phyloP scores from a whole-genome alignment of 805 yeast genomes.

The Ogataea dorogensis region DNA sequence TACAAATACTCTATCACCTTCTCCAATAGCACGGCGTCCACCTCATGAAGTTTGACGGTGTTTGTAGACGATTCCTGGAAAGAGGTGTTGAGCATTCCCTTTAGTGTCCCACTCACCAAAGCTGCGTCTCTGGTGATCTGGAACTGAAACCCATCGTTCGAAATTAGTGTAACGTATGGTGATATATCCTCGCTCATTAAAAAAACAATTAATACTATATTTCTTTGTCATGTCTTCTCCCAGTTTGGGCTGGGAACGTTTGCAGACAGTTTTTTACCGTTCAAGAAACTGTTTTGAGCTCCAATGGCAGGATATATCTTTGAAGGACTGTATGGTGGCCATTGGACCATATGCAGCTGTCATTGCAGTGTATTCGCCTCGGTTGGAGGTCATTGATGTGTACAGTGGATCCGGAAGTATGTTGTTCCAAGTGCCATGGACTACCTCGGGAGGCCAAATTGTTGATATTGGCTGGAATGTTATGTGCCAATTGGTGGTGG shows the following conservation, averaged over 20 bases:
- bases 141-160: constrained; percentile 68
- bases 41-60: constrained; percentile 54
- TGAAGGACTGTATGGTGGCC: constrained; percentile 44
- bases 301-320: constrained; percentile 43
- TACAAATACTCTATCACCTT: constrained; percentile 84
- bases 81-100: constrained; percentile 53
- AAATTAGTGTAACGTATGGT: constrained; percentile 60
- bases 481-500: constrained; percentile 55
- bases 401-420: constrained; percentile 36
- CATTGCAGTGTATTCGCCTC: constrained; percentile 48
- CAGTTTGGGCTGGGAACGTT: constrained; percentile 66
- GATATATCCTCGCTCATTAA: constrained; percentile 23
- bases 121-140: constrained; percentile 74
- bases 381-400: constrained; percentile 27
- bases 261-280: constrained; percentile 68
- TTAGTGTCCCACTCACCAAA: constrained; percentile 61
- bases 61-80: constrained; percentile 61
- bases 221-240: constrained; percentile 22
- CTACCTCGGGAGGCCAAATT: constrained; percentile 51
- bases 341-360: constrained; percentile 55
- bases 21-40: constrained; percentile 69
- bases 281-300: constrained; percentile 55
- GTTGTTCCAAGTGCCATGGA: constrained; percentile 38
- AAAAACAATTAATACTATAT: constrained; percentile 11
- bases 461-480: constrained; percentile 52